A percentile compares a stretch with the other conserved stretches of the same genome.
Evolutionary conservation across 73 alveolate species (phyloP).

Genomic region (Paramecium octaurelia): DNA sequence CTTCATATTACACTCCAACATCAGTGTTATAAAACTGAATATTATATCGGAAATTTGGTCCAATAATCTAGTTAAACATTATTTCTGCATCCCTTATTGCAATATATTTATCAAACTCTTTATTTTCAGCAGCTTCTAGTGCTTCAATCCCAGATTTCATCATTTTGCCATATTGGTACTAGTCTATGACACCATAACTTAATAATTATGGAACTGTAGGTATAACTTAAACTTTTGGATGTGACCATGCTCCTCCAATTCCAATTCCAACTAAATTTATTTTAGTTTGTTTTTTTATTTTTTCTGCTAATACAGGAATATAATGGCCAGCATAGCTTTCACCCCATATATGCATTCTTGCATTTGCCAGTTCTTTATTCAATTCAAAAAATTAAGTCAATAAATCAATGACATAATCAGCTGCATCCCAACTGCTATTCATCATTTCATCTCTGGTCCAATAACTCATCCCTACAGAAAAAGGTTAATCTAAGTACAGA

Average conservation of each 20-base stretch:
- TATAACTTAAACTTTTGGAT: background rate
- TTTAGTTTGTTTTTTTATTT: background rate
- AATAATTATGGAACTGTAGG: background rate
- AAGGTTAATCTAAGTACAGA: slow-evolving; percentile 86
- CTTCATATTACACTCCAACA: background rate
- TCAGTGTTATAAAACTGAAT: background rate
- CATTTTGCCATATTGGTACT: background rate
- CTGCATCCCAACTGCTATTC: background rate
- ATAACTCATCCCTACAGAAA: slow-evolving; percentile 77
- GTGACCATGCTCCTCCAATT: slow-evolving; percentile 74
- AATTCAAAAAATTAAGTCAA: background rate
- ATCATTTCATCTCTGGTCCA: background rate
- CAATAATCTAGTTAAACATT: background rate
- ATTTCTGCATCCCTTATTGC: background rate
- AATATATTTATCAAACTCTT: background rate
- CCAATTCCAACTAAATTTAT: slow-evolving; percentile 72
- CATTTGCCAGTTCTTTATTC: slow-evolving; percentile 35
- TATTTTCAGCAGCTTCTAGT: background rate
- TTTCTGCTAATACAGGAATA: slow-evolving; percentile 71
- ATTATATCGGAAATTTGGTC: slow-evolving; percentile 32
- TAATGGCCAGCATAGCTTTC: slow-evolving; percentile 93
- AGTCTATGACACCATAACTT: background rate
- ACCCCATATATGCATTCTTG: slow-evolving; percentile 71
- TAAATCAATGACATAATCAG: background rate
- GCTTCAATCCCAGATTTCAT: background rate